Conservation (phyloP, 2,329 filamentous ascomycete genomes). For the Diaporthe capsici region DNA sequence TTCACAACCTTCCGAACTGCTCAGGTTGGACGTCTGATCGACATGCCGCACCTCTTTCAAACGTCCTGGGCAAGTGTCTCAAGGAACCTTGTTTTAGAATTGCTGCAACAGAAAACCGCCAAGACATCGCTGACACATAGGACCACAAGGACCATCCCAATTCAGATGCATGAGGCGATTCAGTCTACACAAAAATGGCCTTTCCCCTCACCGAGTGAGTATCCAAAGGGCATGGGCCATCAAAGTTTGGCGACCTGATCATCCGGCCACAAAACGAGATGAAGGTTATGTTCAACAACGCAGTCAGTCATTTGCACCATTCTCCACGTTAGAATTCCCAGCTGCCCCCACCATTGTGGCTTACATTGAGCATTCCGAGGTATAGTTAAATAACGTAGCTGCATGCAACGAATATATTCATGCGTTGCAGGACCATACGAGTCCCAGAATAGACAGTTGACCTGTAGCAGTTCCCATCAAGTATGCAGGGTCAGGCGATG, state of each 20-base stretch:
- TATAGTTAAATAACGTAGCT: not conserved
- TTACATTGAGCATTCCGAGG: not conserved
- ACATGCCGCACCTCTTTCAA: not conserved
- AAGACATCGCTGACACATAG: not conserved
- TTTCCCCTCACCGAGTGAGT: not conserved
- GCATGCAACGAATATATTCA: not conserved
- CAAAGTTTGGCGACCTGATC: not conserved
- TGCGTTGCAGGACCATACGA: not conserved
- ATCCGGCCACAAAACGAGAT: not conserved
- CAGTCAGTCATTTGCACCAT: not conserved
- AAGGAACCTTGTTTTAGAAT: not conserved
- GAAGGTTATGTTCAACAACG: too few relatives aligned
- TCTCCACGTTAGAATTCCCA: not conserved
- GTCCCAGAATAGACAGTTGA: not conserved
- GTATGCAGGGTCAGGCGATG: not conserved
- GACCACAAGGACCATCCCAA: slow-evolving; percentile 1
- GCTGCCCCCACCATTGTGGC: too few relatives aligned
- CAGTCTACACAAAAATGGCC: not conserved
- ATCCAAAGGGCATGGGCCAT: too few relatives aligned
- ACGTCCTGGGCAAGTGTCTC: not conserved
- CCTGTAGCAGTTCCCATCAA: not conserved
- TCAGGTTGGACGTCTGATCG: not conserved
- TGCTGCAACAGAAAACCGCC: not conserved
- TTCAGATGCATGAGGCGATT: not conserved
- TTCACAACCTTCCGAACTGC: not conserved